A percentile compares a stretch with the other conserved stretches of the same genome.
Conservation (phyloP, 768 basidiomycete species). For the Mrakia blollopis region DNA sequence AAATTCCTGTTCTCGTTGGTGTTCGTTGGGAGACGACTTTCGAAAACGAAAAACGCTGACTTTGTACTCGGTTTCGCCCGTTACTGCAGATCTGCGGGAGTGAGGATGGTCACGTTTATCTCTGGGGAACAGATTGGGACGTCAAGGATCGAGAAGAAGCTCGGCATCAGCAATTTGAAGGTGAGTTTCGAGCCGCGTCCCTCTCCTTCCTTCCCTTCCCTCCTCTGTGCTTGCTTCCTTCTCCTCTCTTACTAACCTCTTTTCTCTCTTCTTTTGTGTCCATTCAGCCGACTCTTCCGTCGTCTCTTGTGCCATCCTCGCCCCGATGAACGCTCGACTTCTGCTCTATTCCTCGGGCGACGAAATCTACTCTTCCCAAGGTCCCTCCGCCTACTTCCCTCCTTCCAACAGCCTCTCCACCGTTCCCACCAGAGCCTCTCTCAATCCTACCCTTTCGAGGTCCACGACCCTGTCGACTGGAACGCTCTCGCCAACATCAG, state of each 20-base stretch:
- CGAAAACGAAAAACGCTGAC: background rate
- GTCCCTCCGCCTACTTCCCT: slow-evolving; percentile 9
- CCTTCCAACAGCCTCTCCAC: slow-evolving; percentile 1
- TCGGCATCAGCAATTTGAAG: slow-evolving; percentile 12
- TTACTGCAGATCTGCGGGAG: slow-evolving; percentile 14
- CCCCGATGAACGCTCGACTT: slow-evolving; percentile 32
- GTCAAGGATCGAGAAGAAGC: slow-evolving; percentile 16
- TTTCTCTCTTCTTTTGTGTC: background rate
- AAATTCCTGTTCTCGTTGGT: background rate
- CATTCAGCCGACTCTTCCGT: slow-evolving; percentile 32
- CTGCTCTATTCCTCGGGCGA: slow-evolving; percentile 35
- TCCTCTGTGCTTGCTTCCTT: background rate
- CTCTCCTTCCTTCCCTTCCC: background rate
- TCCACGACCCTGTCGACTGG: background rate
- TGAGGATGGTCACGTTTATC: slow-evolving; percentile 21
- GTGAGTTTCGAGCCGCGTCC: background rate
- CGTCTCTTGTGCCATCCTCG: slow-evolving; percentile 37
- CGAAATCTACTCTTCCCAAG: slow-evolving; percentile 29
- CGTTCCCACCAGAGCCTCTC: background rate
- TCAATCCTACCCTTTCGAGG: slow-evolving; percentile 13
- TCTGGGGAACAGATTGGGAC: slow-evolving; percentile 26
- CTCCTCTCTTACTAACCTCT: background rate
- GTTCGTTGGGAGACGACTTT: background rate
- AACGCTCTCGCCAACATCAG: background rate
- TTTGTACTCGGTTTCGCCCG: background rate